These are phyloP conservation scores for Microsporum canis DNA, from an alignment of 2,329 filamentous ascomycete species.

Conservation along the genomic window DNA sequence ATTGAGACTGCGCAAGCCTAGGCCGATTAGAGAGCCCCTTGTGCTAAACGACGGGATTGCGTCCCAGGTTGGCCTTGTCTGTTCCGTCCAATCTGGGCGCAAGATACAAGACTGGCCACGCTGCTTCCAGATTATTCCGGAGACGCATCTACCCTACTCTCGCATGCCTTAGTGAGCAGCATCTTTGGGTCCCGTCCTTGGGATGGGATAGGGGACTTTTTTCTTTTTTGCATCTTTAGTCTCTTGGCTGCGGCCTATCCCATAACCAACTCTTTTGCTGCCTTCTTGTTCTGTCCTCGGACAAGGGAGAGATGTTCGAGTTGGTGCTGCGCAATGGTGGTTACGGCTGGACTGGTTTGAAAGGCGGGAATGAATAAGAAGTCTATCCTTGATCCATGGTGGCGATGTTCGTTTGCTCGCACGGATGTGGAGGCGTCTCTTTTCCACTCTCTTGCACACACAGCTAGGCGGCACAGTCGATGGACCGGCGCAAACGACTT, in stretches of 20 bases:
- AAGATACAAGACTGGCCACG: background rate
- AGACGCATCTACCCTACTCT: slow-evolving; percentile 1
- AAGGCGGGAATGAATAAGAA: background rate
- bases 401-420: background rate
- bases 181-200: background rate
- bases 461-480: background rate
- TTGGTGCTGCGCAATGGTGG: background rate
- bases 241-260: background rate
- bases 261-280: background rate
- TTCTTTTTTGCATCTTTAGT: background rate
- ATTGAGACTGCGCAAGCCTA: background rate
- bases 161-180: slow-evolving; percentile 1
- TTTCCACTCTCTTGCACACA: background rate
- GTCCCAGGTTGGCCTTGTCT: background rate
- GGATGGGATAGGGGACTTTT: background rate
- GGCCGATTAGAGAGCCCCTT: background rate
- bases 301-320: background rate
- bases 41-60: background rate
- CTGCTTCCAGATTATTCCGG: slow-evolving; percentile 4
- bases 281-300: background rate
- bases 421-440: background rate
- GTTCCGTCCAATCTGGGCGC: background rate
- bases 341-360: background rate
- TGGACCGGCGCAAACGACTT: background rate
- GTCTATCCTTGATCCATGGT: background rate